These are phyloP conservation scores for Exophiala bonariae DNA, from an alignment of 2,329 filamentous ascomycete genomes.

Conservation along the genomic window DNA sequence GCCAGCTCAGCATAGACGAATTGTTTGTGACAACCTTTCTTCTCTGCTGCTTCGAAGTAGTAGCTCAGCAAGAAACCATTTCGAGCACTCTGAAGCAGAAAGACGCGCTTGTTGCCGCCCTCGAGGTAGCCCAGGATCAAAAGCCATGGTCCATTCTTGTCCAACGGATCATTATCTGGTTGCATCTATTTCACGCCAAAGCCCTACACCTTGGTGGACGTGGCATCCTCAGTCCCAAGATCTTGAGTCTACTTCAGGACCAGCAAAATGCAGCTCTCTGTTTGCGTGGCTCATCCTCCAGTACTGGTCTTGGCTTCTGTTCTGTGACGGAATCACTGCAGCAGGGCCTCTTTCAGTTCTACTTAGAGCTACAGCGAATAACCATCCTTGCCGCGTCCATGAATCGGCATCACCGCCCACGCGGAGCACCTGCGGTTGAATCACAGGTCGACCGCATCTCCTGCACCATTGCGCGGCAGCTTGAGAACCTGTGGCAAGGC, in stretches of 20 bases:
- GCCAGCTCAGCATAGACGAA: slow-evolving; percentile 2
- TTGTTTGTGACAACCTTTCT: slow-evolving; percentile 9
- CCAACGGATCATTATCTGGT: slow-evolving; percentile 10
- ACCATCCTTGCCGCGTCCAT: too few relatives aligned
- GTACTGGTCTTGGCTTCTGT: too few relatives aligned
- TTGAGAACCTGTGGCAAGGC: too few relatives aligned
- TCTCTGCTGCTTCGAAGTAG: slow-evolving; percentile 14
- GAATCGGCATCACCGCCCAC: too few relatives aligned
- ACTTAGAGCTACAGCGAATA: too few relatives aligned
- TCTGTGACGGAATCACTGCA: too few relatives aligned
- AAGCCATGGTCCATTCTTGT: slow-evolving; percentile 12
- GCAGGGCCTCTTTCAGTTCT: too few relatives aligned
- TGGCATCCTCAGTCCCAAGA: slow-evolving; percentile 10
- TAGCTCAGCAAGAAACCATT: slow-evolving; percentile 17
- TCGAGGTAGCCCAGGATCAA: slow-evolving; percentile 9
- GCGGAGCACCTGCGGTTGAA: too few relatives aligned
- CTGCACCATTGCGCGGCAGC: too few relatives aligned
- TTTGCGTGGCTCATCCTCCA: too few relatives aligned
- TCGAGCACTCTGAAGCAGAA: slow-evolving; percentile 8
- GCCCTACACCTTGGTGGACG: slow-evolving; percentile 14
- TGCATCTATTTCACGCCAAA: slow-evolving; percentile 10
- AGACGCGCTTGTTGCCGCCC: slow-evolving; percentile 7
- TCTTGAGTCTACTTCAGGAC: slow-evolving; percentile 9
- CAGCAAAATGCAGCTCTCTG: too few relatives aligned
- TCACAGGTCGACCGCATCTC: too few relatives aligned